These are phyloP conservation scores for Dimargaris xerosporica DNA, from an alignment of 192 early-diverging fungal genomes.

Conservation along the genomic window DNA sequence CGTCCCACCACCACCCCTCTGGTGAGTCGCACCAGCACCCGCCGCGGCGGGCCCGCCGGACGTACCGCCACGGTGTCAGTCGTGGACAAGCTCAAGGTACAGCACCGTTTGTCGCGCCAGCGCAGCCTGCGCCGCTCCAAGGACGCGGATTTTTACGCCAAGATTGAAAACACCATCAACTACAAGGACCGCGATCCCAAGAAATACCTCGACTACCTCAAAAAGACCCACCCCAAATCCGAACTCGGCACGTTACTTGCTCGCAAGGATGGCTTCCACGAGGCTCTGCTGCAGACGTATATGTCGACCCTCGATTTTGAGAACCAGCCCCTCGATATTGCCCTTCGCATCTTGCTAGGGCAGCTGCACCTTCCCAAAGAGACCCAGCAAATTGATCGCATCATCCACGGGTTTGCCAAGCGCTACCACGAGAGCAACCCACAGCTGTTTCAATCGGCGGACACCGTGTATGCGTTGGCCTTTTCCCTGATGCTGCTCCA, in stretches of 20 bases:
- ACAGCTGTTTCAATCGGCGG: conserved; percentile 40
- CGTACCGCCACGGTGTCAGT: no score
- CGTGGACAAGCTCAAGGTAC: conserved; percentile 6
- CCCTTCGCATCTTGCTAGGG: conserved; percentile 52
- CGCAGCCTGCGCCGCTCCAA: conserved; percentile 7
- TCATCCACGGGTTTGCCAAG: conserved; percentile 55
- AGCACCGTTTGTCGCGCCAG: conserved; percentile 5
- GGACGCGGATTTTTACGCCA: conserved; percentile 10
- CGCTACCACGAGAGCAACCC: conserved; percentile 55
- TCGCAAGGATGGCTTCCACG: conserved; percentile 36
- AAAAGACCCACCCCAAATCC: conserved; percentile 29
- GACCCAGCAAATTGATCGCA: conserved; percentile 71
- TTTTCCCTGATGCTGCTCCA: conserved; percentile 73
- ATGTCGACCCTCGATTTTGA: conserved; percentile 45
- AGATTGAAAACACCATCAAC: conserved; percentile 9
- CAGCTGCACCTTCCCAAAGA: conserved; percentile 63
- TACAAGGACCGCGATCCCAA: conserved; percentile 21
- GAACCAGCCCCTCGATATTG: conserved; percentile 46
- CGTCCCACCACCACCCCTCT: no score
- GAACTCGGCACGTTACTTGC: conserved; percentile 37
- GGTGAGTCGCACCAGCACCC: no score
- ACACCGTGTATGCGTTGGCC: conserved; percentile 57
- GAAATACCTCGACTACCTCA: conserved; percentile 26
- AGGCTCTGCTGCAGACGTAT: conserved; percentile 36
- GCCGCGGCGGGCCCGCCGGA: no score